These are phyloP conservation scores for Kernera saxatilis DNA, from an alignment of 345 rosid species.

Conservation along the genomic window DNA sequence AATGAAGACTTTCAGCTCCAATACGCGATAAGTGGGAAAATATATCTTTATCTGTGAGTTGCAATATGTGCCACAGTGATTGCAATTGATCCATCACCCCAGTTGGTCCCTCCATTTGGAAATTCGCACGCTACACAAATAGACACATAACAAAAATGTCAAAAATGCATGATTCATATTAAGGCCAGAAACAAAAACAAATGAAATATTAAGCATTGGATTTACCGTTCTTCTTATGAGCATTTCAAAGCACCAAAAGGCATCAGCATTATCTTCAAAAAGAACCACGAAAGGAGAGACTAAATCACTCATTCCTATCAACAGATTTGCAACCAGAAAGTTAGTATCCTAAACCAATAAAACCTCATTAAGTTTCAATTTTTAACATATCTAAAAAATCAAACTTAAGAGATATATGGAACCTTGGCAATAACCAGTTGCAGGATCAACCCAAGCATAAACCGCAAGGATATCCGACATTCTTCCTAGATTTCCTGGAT, in stretches of 20 bases:
- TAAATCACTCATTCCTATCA: conserved; percentile 90
- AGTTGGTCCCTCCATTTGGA: conserved; percentile 87
- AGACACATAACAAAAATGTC: conserved; percentile 17
- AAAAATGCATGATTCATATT: neutral
- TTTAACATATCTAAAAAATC: neutral
- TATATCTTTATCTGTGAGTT: conserved; percentile 75
- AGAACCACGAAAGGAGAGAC: conserved; percentile 89
- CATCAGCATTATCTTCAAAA: conserved; percentile 89
- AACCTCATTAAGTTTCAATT: neutral
- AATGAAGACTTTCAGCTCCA: conserved; percentile 97
- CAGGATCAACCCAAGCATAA: conserved; percentile 96
- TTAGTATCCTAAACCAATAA: conserved; percentile 9
- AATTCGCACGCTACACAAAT: conserved; percentile 68
- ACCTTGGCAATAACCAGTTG: conserved; percentile 98
- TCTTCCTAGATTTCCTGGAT: conserved; percentile 75
- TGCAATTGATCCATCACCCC: conserved; percentile 90
- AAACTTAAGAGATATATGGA: conserved; percentile 1
- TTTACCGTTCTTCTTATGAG: conserved; percentile 89
- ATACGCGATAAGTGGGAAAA: conserved; percentile 68
- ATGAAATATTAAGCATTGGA: neutral
- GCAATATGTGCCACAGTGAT: conserved; percentile 77
- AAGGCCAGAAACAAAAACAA: neutral
- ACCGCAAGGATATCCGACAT: conserved; percentile 96
- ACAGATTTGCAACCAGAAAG: conserved; percentile 23
- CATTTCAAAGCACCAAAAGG: conserved; percentile 99